Conservation (phyloP, 805 yeast species). For the Brettanomyces sp. region DNA sequence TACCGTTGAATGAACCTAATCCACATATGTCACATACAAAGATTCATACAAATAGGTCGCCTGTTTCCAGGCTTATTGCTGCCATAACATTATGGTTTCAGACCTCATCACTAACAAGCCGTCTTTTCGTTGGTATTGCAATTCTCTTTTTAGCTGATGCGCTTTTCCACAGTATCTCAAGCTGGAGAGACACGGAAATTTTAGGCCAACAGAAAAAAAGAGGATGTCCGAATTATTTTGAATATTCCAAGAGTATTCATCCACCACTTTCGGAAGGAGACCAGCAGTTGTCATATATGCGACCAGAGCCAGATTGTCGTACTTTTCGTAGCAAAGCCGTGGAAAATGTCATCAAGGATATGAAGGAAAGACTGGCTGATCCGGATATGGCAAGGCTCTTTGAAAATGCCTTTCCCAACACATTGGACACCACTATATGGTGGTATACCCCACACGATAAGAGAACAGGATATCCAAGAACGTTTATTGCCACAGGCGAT, state of each 20-base stretch:
- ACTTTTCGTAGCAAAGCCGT: constrained; percentile 59
- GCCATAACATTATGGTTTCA: no score
- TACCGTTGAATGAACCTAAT: no score
- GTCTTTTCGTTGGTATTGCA: no score
- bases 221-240: constrained; percentile 53
- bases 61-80: no score
- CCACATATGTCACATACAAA: no score
- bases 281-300: constrained; percentile 54
- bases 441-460: constrained; percentile 40
- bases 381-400: constrained; percentile 64
- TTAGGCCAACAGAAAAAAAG: neutral
- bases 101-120: no score
- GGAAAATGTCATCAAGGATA: constrained; percentile 47
- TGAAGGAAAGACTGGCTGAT: constrained; percentile 41
- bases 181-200: no score
- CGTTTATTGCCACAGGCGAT: constrained; percentile 86
- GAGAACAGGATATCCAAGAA: constrained; percentile 30
- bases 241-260: constrained; percentile 47
- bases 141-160: no score
- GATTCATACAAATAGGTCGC: no score
- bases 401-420: constrained; percentile 81
- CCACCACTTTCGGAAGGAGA: constrained; percentile 51
- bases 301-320: constrained; percentile 66
- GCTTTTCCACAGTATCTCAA: no score
- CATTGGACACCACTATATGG: constrained; percentile 76